Evolutionary conservation across 805 yeast genomes (phyloP).

Genomic region (Saturnispora kantuleensis): DNA sequence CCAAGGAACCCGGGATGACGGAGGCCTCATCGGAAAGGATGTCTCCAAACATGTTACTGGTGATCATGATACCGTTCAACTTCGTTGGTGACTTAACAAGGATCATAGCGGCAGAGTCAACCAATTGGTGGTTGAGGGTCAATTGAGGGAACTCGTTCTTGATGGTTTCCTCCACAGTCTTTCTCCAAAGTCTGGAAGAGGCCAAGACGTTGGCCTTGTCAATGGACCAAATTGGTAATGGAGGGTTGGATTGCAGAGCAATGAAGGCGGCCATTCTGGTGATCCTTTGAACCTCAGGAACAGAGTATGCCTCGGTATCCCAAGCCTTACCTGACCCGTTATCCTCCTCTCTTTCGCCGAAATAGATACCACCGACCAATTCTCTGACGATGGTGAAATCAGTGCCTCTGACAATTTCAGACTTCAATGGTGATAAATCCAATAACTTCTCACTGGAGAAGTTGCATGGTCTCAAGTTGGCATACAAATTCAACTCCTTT

Average conservation of each 20-base stretch:
- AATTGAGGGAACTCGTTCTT: conserved; percentile 84
- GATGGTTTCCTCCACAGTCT: conserved; percentile 79
- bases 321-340: conserved; percentile 78
- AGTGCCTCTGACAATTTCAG: conserved; percentile 81
- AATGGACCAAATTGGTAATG: conserved; percentile 88
- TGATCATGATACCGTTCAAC: conserved; percentile 85
- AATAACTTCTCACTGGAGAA: conserved; percentile 79
- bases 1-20: conserved; percentile 95
- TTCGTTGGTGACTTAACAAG: conserved; percentile 83
- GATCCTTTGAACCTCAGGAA: conserved; percentile 87
- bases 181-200: conserved; percentile 93
- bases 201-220: conserved; percentile 98
- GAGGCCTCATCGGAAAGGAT: conserved; percentile 97
- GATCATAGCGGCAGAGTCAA: conserved; percentile 99
- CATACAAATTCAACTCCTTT: conserved; percentile 88
- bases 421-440: conserved; percentile 79
- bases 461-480: conserved; percentile 94
- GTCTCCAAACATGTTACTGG: conserved; percentile 97
- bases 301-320: conserved; percentile 90
- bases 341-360: conserved; percentile 92
- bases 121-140: conserved; percentile 83
- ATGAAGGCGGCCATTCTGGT: conserved; percentile 97
- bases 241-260: conserved; percentile 90
- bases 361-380: conserved; percentile 95
- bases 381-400: conserved; percentile 92